Evolutionary conservation across 768 basidiomycete genomes (phyloP), one percentile per base, ranked within the genome.

Genomic region (Tremella fuciformis): DNA sequence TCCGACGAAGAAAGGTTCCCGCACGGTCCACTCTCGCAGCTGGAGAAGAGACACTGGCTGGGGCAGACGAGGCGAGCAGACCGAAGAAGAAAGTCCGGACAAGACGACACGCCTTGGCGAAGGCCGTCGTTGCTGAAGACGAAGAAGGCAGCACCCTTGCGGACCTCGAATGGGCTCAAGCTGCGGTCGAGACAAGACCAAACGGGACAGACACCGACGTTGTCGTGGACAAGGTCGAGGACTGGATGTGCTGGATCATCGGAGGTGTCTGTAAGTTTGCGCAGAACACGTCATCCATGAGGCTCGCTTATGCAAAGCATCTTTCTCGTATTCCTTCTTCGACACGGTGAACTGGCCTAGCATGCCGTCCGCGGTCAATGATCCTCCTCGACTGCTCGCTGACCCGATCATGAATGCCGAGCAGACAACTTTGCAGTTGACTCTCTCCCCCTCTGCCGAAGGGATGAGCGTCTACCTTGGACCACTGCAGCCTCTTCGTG

Each of bases 191-290:
- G 51, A 63, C 26, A 3, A 38, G 52, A 13, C 29, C 29, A 34
- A 34, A 34, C 11, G 29, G 29, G 4, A 34, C 29, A 34, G 29
- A 34, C 29, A 22, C 37, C 15, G 25, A 50, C 16, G 59, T 58
- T 13, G 47, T 53, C 4, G 86, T 84, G 21, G 91, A 94, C 67
- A 88, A 91, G 76, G 89, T 96, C 6, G 91, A 96, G 73, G 92
- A 96, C 73, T 93, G 91, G 80, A 79, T 93, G 57, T 91, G 89
- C 70, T 96, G 92, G 92, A 91, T 90, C 13, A 92, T 96, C 66
- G 90, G 91, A 64, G 90, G 92, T 39, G 92, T 94, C 53, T 90
- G 92, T 92, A 78, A 77, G 61, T 69, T n/a, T 19, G 19, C 50
- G 37, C 19, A 50, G 51, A 41, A 19, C 42, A 25, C 6, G 16